Evolutionary conservation across 192 early-diverging fungal species (phyloP), one percentile per base, ranked within the genome.

Genomic region (Coemansia sp.): DNA sequence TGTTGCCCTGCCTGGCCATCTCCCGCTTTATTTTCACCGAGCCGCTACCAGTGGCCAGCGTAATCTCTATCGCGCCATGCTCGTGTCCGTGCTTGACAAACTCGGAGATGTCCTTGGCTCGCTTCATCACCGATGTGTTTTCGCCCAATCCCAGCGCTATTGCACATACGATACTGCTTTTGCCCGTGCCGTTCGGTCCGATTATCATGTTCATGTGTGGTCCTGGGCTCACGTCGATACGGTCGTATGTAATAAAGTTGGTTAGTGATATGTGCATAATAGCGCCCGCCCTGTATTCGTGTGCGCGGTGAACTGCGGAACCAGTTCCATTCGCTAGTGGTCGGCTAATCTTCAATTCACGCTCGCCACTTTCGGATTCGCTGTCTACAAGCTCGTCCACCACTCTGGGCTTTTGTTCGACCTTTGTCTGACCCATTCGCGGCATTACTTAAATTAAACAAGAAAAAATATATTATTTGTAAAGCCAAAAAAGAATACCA

Each of bases 161-260:
- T 0, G 95, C 96, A 74, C 96, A 97, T 2, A 99, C 96, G 42
- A 97, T 91, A 0, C 95, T 95, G 46, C 91, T 93, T 73, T 99
- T 99, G 54, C 97, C 97, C 0, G 97, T 97, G 9, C 97, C 97
- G 75, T 97, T 98, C 3, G 96, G 93, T 27, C 94, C 96, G 59
- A 98, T 93, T 36, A 98, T 93, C 97, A 99, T 99, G 79, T 99
- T 99, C 76, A 99, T 86, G 68, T 96, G 88, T 0, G 96, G 96
- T 0, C 97, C 97, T 2, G 97, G 96, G 8, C 51, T 74, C 63
- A 96, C 91, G 59, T 95, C 90, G 64, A 92, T 92, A 11, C 78
- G 79, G 68, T 95, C 91, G 78, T 99, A 99, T 0, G 97, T 99
- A n/a, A 99, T 91, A 80, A 99, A 99, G 77, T 96, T 94, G 2